Conservation (phyloP, 306 rosid species). For the Macrotyloma uniflorum region DNA sequence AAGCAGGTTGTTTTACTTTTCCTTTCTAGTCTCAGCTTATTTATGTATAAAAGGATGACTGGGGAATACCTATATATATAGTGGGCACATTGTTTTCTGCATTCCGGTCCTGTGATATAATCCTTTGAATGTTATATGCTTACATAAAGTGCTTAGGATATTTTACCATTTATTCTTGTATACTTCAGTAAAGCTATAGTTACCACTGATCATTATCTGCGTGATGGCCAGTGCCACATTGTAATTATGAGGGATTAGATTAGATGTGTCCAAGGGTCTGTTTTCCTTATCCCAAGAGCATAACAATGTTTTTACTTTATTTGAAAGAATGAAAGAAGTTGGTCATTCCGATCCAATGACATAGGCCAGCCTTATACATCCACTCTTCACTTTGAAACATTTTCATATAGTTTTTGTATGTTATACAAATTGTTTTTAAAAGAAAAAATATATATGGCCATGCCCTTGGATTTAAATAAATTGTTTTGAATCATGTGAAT, state of each 20-base stretch:
- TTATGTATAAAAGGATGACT: conserved; percentile 22
- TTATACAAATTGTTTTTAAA: not conserved
- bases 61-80: not conserved
- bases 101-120: not conserved
- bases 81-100: conserved; percentile 9
- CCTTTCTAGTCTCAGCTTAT: not conserved
- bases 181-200: not conserved
- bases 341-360: conserved; percentile 20
- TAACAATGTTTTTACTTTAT: not conserved
- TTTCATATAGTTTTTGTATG: not conserved
- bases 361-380: not conserved
- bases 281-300: not conserved
- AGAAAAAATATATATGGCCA: not conserved
- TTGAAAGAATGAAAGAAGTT: not conserved
- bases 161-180: conserved; percentile 11
- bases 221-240: not conserved
- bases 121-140: not conserved
- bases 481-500: conserved; percentile 4
- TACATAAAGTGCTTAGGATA: not conserved
- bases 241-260: conserved; percentile 14
- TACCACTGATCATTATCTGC: conserved; percentile 5
- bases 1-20: conserved; percentile 73
- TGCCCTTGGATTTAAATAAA: conserved; percentile 1
- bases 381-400: not conserved
- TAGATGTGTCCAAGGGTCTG: not conserved